Evolutionary conservation across 495 filamentous ascomycete species (phyloP).

Genomic region (Hyaloscypha variabilis): DNA sequence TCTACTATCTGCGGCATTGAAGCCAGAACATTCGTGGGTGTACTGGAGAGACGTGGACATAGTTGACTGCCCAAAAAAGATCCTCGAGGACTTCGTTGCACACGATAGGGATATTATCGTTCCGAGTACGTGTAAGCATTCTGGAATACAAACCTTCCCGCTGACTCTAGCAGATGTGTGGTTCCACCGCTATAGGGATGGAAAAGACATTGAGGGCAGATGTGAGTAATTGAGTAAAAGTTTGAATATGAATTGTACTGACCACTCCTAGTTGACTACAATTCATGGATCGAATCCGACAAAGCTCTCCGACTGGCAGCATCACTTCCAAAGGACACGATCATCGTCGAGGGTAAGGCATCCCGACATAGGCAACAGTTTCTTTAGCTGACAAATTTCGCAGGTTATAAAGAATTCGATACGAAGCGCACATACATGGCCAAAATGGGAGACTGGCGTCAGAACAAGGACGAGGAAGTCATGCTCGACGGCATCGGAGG

Average conservation of each 20-base stretch:
- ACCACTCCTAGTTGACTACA: slow-evolving; percentile 80
- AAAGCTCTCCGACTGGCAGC: slow-evolving; percentile 73
- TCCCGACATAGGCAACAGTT: slow-evolving; percentile 5
- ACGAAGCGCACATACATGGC: slow-evolving; percentile 88
- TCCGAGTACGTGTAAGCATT: slow-evolving; percentile 69
- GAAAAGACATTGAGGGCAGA: slow-evolving; percentile 87
- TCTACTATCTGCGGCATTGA: slow-evolving; percentile 80
- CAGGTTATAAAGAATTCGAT: slow-evolving; percentile 89
- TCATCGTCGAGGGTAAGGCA: slow-evolving; percentile 79
- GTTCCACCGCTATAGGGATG: slow-evolving; percentile 92
- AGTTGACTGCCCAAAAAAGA: slow-evolving; percentile 80
- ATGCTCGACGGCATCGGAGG: slow-evolving; percentile 95
- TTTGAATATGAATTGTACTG: slow-evolving; percentile 11
- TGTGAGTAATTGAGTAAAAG: slow-evolving; percentile 57
- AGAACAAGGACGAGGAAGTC: slow-evolving; percentile 88
- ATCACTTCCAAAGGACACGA: slow-evolving; percentile 72
- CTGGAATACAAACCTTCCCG: background rate
- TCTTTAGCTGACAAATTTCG: slow-evolving; percentile 13
- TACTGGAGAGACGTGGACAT: slow-evolving; percentile 99
- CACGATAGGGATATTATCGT: slow-evolving; percentile 93
- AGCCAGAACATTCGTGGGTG: slow-evolving; percentile 95
- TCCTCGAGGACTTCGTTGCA: slow-evolving; percentile 93
- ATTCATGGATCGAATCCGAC: slow-evolving; percentile 96
- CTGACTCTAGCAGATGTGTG: slow-evolving; percentile 74
- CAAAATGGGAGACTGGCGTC: slow-evolving; percentile 85